A percentile compares a stretch with the other conserved stretches of the same genome.
These are phyloP conservation scores for Platanthera guangdongensis DNA, from an alignment of 106 monocot genomes.

Conservation along the genomic window DNA sequence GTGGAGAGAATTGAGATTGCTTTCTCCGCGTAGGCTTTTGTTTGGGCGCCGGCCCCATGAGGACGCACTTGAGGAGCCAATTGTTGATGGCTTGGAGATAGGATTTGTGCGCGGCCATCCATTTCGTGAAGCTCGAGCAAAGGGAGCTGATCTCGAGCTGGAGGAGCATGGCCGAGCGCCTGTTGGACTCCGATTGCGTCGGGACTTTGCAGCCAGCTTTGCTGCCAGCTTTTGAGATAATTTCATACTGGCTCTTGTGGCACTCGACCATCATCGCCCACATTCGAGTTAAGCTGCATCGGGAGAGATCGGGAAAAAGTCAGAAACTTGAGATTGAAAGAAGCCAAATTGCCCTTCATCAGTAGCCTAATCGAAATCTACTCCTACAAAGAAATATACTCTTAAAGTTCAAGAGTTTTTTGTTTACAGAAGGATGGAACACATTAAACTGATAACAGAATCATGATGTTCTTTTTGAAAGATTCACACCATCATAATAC, in stretches of 20 bases:
- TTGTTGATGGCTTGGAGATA: conserved; percentile 62
- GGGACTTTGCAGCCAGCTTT: conserved; percentile 39
- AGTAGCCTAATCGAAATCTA: no score
- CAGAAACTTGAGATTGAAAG: background rate
- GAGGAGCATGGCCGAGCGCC: conserved; percentile 36
- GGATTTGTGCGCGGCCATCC: conserved; percentile 60
- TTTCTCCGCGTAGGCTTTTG: conserved; percentile 25
- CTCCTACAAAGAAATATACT: no score
- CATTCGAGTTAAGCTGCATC: conserved; percentile 73
- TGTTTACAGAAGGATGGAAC: no score
- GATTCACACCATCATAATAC: no score
- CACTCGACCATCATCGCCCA: conserved; percentile 73
- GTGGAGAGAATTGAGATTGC: conserved; percentile 28
- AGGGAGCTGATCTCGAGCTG: conserved; percentile 49
- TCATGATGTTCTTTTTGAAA: no score
- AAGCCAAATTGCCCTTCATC: background rate
- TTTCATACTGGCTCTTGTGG: conserved; percentile 54
- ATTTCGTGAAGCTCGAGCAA: conserved; percentile 68
- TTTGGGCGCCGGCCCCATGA: conserved; percentile 15
- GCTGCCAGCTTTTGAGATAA: conserved; percentile 34
- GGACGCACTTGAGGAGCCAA: conserved; percentile 85
- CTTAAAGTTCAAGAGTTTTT: no score
- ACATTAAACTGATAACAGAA: no score
- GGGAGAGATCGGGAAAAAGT: background rate
- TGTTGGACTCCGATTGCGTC: conserved; percentile 37